A percentile compares a stretch with the other conserved stretches of the same genome.
Evolutionary conservation across 164 flowering plant genomes (phyloP).

Genomic region (Stephania yunnanensis): DNA sequence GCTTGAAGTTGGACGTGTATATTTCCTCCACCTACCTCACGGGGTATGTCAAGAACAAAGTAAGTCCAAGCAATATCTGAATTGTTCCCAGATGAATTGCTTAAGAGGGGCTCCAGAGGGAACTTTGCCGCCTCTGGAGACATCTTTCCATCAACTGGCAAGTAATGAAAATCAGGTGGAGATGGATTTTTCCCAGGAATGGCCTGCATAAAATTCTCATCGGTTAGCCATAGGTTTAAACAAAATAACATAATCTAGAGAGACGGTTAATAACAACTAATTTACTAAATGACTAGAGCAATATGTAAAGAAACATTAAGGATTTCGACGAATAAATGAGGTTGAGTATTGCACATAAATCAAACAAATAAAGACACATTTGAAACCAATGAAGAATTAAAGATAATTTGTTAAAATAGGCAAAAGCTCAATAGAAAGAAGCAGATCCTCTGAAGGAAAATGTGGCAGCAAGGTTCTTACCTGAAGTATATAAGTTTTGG

Average conservation of each 20-base stretch:
- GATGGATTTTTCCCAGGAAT: constrained; percentile 40
- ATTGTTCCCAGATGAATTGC: constrained; percentile 44
- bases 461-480: constrained; percentile 24
- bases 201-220: constrained; percentile 66
- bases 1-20: constrained; percentile 54
- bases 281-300: neutral
- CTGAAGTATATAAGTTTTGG: constrained; percentile 63
- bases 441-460: neutral
- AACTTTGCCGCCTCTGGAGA: constrained; percentile 38
- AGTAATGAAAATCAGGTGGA: constrained; percentile 57
- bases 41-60: constrained; percentile 68
- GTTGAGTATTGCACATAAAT: no score
- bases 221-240: constrained; percentile 12
- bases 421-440: neutral
- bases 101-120: constrained; percentile 59
- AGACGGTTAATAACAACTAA: neutral
- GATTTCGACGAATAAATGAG: neutral
- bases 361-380: neutral
- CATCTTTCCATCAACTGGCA: constrained; percentile 44
- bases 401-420: no score
- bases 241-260: constrained; percentile 10
- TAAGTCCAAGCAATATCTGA: constrained; percentile 60
- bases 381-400: neutral
- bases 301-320: neutral
- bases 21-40: constrained; percentile 81